Base-by-base conservation (phyloP, 495 filamentous ascomycete species). In the Cladorrhinum samala region DNA sequence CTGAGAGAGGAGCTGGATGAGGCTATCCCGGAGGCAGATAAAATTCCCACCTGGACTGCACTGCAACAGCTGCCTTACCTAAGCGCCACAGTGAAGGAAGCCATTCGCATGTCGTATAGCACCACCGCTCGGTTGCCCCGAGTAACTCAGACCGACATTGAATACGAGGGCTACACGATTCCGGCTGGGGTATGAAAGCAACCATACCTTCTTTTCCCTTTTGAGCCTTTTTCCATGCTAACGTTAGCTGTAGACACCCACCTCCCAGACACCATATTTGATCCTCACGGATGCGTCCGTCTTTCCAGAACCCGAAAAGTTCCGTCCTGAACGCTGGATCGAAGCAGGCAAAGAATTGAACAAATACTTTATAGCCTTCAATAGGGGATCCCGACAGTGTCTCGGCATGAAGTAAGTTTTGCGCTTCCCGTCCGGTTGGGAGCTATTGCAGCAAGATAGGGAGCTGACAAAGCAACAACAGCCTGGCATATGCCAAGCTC, bases 11-110 rank as follows among this genome's bases (percentile, higher is more conserved):
- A 75, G 56, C 67, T 66, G 11, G 58, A 64, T 37, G 36, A n/a
- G 17, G 60, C 68, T 0, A 55, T 72, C 39, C 61, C 66, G 0
- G 49, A 59, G 21, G 16, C 57, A 11, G 25, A 48, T 14, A 40
- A 50, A 1, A 52, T 57, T 24, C 60, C 65, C 9, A 55, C 69
- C 6, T 75, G 67, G 69, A 50, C 53, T 18, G 63, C 73, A 24
- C 64, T 83, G 19, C 77, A 83, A 51, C 49, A 69, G 21, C 61
- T 83, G 19, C 76, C 80, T 0, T 80, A 81, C 55, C 54, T 83
- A n/a, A 64, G 56, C 6, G 79, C 65, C 9, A 66, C 72, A 0
- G 64, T 83, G 13, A 57, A 64, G 21, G 81, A 83, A 61, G 62
- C 63, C 1, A 57, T 82, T 9, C 74, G 81, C 1, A 46, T 79